Base-by-base conservation (phyloP, 345 rosid genomes). In the Erodium maritimum region DNA sequence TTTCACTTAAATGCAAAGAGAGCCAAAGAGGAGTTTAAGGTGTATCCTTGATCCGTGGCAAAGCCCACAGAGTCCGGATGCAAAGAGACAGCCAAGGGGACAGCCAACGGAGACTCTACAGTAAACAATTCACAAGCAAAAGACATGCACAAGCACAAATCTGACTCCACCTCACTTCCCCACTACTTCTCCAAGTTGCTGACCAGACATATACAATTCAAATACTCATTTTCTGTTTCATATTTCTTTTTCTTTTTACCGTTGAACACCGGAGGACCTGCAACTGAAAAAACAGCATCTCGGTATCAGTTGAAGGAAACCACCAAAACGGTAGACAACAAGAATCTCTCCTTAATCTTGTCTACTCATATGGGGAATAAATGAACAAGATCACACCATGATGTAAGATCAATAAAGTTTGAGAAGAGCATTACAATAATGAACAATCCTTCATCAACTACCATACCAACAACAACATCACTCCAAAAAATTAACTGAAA, bases 261-360 rank as follows among this genome's bases (percentile, higher is more conserved):
- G 72, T 83, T 79, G 76, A 80, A 82, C 73, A 66, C 76, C 72
- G 77, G 79, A 73, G 24, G 75, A 75, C 83, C 90, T 80, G 83
- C 79, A 80, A 81, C 71, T n/a, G n/a, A 14, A 73, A 81, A 81
- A 85, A 85, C 96, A 88, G 87, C 96, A 85, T 85, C 86, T 83
- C 50, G 84, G 78, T 62, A 79, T 83, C 71, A 88, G 90, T 77
- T 75, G 79, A 76, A 78, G 56, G 17, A 66, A 80, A 82, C 79
- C 85, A 72, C 79, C 87, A 73, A 77, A 83, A 75, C 77, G 69
- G 80, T 76, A 75, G 96, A 83, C 90, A 88, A 67, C 62, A 77
- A 79, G 96, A 82, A 88, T 88, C 90, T 80, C 62, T 57, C 69
- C 70, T 67, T n/a, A n/a, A 59, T 52, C 60, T 52, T 60, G 58